Base-by-base conservation (phyloP, 2,329 filamentous ascomycete species). In the Exophiala sp. region DNA sequence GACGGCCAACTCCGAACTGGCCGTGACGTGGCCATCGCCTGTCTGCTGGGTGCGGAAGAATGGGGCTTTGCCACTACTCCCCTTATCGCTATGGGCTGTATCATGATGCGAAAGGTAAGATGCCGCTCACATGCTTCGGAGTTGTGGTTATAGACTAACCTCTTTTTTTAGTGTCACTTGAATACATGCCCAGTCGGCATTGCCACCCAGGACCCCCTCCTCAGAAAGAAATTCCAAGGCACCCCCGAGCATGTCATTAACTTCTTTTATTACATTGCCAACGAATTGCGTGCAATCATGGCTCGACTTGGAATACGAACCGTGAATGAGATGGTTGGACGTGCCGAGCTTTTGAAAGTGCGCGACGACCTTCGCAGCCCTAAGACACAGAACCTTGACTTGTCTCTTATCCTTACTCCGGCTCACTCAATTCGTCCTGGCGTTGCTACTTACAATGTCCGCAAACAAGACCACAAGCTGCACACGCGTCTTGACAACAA, bases 241-340 rank as follows among this genome's bases (percentile, higher is more conserved):
- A 90, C 88, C 1, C 90, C 91, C 9, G 91, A 97, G 72, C 88
- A 96, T 62, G 90, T 95, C 50, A 96, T 97, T 70, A 97, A 96
- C 78, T 96, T 96, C 77, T 95, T 95, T 74, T 97, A 96, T 74
- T 97, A 96, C 64, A 79, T 97, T 45, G 86, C 91, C 60, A 97
- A 97, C 65, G 91, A 97, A 73, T 81, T 97, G 51, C 85, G 91
- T 65, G 88, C 90, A 29, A 95, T 97, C 70, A 96, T 97, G 91
- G 90, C 91, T 43, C 88, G 86, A 71, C 82, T 96, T 62, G 91
- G 91, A 60, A 88, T 95, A 80, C 84, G 91, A 58, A 95, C 87
- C 53, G 85, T 97, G 67, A 97, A 96, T 66, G 91, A 97, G 69
- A 96, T 96, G 91, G 88, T 97, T 63, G 91, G 91, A 16, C 88